Conservation (phyloP, 352 stramenopile species). For the Phytophthora multivora region DNA sequence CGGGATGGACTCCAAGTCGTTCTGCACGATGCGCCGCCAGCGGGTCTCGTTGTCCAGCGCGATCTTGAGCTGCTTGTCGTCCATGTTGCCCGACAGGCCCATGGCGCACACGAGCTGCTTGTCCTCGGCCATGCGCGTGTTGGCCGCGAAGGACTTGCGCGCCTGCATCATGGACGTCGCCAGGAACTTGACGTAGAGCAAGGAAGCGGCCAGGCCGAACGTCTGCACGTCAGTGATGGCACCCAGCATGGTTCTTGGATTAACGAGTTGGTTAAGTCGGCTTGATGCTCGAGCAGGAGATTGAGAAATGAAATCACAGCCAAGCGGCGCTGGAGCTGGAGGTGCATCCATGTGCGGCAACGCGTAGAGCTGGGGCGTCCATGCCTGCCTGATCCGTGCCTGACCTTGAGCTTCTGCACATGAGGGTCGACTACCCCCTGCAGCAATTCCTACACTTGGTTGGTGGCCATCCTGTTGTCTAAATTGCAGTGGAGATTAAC, state of each 20-base stretch:
- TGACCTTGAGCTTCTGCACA: slow-evolving; percentile 14
- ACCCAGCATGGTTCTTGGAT: slow-evolving; percentile 15
- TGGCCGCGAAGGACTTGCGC: slow-evolving; percentile 48
- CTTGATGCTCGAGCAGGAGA: slow-evolving; percentile 8
- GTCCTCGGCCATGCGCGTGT: slow-evolving; percentile 50
- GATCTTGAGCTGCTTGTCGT: slow-evolving; percentile 26
- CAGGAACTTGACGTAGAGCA: slow-evolving; percentile 72
- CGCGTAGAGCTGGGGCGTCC: slow-evolving; percentile 5
- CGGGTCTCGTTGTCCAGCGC: slow-evolving; percentile 42
- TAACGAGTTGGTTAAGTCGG: background rate
- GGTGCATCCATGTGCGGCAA: background rate
- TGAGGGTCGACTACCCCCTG: background rate
- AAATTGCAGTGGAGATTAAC: background rate
- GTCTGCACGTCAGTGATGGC: slow-evolving; percentile 32
- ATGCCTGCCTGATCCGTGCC: slow-evolving; percentile 15
- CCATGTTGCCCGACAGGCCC: slow-evolving; percentile 23
- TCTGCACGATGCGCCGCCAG: slow-evolving; percentile 61
- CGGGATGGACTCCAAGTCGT: slow-evolving; percentile 67
- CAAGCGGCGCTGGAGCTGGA: background rate
- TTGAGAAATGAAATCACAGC: slow-evolving; percentile 16
- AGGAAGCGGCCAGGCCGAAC: slow-evolving; percentile 33
- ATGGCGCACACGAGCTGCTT: slow-evolving; percentile 33
- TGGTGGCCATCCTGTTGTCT: background rate
- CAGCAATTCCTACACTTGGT: background rate
- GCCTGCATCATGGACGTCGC: slow-evolving; percentile 52